These are phyloP conservation scores for Metschnikowia borealis DNA, from an alignment of 805 yeast species.

Conservation along the genomic window DNA sequence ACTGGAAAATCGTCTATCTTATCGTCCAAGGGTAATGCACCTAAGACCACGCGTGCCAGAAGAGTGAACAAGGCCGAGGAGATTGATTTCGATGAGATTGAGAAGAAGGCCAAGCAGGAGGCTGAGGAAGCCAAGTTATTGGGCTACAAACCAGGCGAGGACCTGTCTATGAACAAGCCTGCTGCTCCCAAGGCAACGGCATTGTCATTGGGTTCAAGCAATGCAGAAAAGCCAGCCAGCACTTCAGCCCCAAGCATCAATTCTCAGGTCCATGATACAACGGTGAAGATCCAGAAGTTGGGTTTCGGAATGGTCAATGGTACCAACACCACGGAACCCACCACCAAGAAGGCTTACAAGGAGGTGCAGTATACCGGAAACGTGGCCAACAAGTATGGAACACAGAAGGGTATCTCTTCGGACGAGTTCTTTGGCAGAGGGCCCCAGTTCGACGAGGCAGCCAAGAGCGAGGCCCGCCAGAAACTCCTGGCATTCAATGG, in stretches of 20 bases:
- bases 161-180: slow-evolving; percentile 6
- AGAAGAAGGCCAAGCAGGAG: slow-evolving; percentile 79
- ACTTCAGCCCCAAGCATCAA: slow-evolving; percentile 5
- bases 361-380: slow-evolving; percentile 70
- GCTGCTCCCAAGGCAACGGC: slow-evolving; percentile 2
- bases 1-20: slow-evolving; percentile 30
- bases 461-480: slow-evolving; percentile 74
- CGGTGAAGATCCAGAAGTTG: slow-evolving; percentile 72
- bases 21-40: slow-evolving; percentile 50
- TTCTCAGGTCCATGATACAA: slow-evolving; percentile 43
- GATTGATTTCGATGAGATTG: slow-evolving; percentile 55
- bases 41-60: slow-evolving; percentile 55
- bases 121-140: slow-evolving; percentile 60
- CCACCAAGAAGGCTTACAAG: slow-evolving; percentile 40
- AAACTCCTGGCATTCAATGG: slow-evolving; percentile 80
- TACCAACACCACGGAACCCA: slow-evolving; percentile 46
- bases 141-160: slow-evolving; percentile 46
- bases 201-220: slow-evolving; percentile 10
- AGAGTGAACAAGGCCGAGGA: slow-evolving; percentile 46
- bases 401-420: slow-evolving; percentile 91
- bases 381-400: slow-evolving; percentile 73
- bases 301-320: slow-evolving; percentile 88
- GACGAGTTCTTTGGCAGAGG: slow-evolving; percentile 93
- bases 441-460: slow-evolving; percentile 65
- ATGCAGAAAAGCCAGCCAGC: slow-evolving; percentile 1